Conservation (phyloP, 306 rosid genomes). For the Vachellia pachyceras region DNA sequence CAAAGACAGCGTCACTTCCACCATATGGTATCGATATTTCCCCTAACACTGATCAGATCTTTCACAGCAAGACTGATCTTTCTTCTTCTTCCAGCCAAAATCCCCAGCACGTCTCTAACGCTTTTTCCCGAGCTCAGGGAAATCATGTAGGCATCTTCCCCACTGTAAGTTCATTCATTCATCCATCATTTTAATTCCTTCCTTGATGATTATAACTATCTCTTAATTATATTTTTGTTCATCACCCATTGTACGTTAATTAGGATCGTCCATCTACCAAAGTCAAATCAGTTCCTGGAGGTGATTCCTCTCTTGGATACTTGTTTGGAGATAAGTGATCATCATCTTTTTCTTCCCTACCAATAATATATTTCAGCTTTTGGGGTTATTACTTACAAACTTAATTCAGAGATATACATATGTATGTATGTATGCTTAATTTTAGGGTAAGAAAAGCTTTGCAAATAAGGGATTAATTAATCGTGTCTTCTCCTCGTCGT, state of each 20-base stretch:
- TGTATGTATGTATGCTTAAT: not conserved
- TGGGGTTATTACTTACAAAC: not conserved
- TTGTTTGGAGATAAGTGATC: slow-evolving; percentile 86
- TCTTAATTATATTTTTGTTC: not conserved
- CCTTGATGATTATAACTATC: not conserved
- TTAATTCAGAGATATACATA: not conserved
- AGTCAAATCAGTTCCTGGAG: slow-evolving; percentile 82
- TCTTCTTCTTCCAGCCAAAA: slow-evolving; percentile 30
- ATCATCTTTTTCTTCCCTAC: not conserved
- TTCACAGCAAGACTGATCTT: not conserved
- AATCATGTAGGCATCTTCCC: slow-evolving; percentile 58
- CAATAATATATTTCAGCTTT: not conserved
- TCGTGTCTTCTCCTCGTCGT: not conserved
- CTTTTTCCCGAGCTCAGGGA: slow-evolving; percentile 51
- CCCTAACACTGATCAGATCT: not conserved
- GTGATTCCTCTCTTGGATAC: slow-evolving; percentile 86
- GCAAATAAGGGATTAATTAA: not conserved
- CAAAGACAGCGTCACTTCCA: slow-evolving; percentile 43
- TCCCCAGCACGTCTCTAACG: slow-evolving; percentile 25
- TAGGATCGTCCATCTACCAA: slow-evolving; percentile 85
- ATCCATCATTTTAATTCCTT: not conserved
- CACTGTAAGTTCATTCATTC: slow-evolving; percentile 49
- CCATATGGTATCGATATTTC: slow-evolving; percentile 61
- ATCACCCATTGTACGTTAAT: slow-evolving; percentile 2
- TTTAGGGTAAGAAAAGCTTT: not conserved